Base-by-base conservation (phyloP, 129 eudicot species). In the Helianthus tuberosus region DNA sequence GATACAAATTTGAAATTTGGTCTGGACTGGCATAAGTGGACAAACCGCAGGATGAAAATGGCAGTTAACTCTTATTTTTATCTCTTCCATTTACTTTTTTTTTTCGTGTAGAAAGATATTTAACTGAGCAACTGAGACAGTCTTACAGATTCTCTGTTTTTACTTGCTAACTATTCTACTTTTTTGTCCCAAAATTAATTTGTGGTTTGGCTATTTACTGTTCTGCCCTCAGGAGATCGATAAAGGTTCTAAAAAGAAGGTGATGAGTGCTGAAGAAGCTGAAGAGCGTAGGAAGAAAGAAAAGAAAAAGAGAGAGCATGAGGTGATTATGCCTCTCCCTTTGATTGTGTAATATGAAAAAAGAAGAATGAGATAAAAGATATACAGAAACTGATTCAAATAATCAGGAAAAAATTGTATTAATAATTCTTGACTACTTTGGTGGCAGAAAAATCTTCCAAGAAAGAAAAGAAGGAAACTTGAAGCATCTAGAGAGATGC, bases 241-340 rank as follows among this genome's bases (percentile, higher is more conserved):
- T 16, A 88, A 82, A 48, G 83, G 83, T 67, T 78, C 87, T 36
- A 73, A 75, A 23, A 86, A 77, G 76, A 83, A 78, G 83, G 79
- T 89, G 64, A 64, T 91, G 15, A 94, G 99, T 78, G 97, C 97
- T 52, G 85, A 94, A 77, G 88, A 94, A 83, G 99, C 99, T n/a
- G 96, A 91, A 73, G 91, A 86, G 63, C 86, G 88, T 68, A 94
- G 89, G 82, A 77, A 86, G 97, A 94, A 94, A 88, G 97, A 84
- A 80, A 94, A 91, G 89, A 88, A 89, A 71, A 91, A 86, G 79
- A 84, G 96, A 59, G 97, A 94, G 77, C 89, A 85, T 60, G 99
- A 94, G 92, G 99, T 90, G 58, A 29, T 74, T 64, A 43, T 44
- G 11, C 64, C 44, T 64, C 16, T 73, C 41, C 47, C 23, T 47